phyloP scores from a whole-genome alignment of 176 grass and related monocot species.

The Triticum timopheevii region DNA sequence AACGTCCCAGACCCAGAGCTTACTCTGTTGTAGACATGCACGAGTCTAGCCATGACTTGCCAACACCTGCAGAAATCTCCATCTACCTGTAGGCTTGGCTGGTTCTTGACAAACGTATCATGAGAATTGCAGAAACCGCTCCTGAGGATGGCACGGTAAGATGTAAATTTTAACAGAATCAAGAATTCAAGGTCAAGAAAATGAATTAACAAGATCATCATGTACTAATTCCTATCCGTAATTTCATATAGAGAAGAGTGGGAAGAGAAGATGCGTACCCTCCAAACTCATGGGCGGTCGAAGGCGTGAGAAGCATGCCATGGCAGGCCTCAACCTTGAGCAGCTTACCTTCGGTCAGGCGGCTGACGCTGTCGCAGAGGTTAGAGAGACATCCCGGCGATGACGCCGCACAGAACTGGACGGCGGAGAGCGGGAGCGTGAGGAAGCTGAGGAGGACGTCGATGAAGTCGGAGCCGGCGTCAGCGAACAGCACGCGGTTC shows the following conservation, averaged over 20 bases:
- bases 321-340: neutral
- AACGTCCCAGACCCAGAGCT: neutral
- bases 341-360: neutral
- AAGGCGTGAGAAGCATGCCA: neutral
- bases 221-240: too few species aligned
- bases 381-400: constrained; percentile 13
- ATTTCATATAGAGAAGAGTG: too few species aligned
- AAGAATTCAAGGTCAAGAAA: too few species aligned
- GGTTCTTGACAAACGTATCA: too few species aligned
- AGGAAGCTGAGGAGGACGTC: constrained; percentile 23
- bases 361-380: neutral
- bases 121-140: too few species aligned
- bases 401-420: neutral
- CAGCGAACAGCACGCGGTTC: constrained; percentile 17
- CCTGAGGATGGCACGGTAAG: too few species aligned
- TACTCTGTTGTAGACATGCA: neutral
- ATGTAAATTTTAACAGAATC: too few species aligned
- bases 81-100: too few species aligned
- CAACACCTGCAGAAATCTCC: neutral
- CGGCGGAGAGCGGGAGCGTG: neutral
- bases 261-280: too few species aligned
- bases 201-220: too few species aligned
- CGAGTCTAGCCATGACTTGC: neutral
- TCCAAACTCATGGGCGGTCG: too few species aligned
- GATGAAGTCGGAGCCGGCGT: constrained; percentile 30